Conservation (phyloP, 2,329 filamentous ascomycete genomes). For the Xylaria sp. region DNA sequence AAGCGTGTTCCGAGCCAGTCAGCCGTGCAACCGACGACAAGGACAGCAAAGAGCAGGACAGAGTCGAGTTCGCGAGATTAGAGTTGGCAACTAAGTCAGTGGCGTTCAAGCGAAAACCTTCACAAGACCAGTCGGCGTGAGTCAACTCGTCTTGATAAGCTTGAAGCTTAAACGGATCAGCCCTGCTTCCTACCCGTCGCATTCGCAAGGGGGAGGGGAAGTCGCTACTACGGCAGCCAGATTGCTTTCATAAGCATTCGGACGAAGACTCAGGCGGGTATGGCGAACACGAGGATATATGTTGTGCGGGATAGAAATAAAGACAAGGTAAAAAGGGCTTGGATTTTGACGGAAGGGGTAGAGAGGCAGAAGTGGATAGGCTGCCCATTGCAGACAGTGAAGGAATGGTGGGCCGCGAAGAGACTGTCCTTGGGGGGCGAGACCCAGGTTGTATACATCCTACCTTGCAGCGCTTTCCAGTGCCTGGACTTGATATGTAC, state of each 20-base stretch:
- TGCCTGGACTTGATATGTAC: too few species aligned
- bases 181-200: constrained; percentile 26
- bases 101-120: constrained; percentile 24
- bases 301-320: constrained; percentile 35
- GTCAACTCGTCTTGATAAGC: constrained; percentile 22
- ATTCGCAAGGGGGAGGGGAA: constrained; percentile 17
- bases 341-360: constrained; percentile 33
- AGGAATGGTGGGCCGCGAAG: constrained; percentile 33
- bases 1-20: constrained; percentile 58
- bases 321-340: constrained; percentile 36
- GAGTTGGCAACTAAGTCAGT: constrained; percentile 11
- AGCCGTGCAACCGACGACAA: constrained; percentile 46
- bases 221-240: constrained; percentile 20
- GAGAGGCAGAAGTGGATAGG: constrained; percentile 30
- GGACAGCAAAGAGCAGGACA: constrained; percentile 22
- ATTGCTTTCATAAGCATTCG: constrained; percentile 24
- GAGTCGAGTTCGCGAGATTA: constrained; percentile 10
- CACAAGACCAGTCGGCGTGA: constrained; percentile 13
- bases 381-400: constrained; percentile 22
- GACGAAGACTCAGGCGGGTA: constrained; percentile 26
- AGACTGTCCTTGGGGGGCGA: constrained; percentile 28
- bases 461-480: not conserved
- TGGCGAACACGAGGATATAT: constrained; percentile 27
- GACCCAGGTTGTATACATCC: not conserved
- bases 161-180: constrained; percentile 17